phyloP scores from a whole-genome alignment of 106 monocot genomes.

The Acorus gramineus region DNA sequence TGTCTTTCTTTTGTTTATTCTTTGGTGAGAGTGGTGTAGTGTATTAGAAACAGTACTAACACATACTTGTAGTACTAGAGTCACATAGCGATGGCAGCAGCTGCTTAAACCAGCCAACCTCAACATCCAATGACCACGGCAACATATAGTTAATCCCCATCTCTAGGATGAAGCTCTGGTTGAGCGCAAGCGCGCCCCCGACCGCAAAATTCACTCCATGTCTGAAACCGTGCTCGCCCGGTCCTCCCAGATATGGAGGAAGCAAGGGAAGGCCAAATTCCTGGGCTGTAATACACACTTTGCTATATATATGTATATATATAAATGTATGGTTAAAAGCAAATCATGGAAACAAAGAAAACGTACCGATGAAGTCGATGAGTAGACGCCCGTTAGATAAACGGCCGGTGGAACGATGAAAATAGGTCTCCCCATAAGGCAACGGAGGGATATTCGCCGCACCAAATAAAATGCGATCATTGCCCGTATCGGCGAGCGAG shows the following conservation, averaged over 20 bases:
- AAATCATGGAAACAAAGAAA: too few species aligned
- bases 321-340: background rate
- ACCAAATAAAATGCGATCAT: background rate
- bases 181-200: conserved; percentile 22
- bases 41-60: too few species aligned
- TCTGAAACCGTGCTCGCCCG: background rate
- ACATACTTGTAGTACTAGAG: background rate
- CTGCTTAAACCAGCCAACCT: conserved; percentile 26
- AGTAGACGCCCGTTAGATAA: conserved; percentile 4
- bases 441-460: background rate
- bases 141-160: background rate
- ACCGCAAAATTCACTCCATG: conserved; percentile 29
- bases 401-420: conserved; percentile 5
- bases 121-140: conserved; percentile 7
- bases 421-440: conserved; percentile 7
- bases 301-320: background rate
- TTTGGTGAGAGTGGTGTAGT: too few species aligned
- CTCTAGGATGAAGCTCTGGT: conserved; percentile 3
- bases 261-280: conserved; percentile 25
- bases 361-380: conserved; percentile 21
- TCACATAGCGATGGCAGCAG: conserved; percentile 18
- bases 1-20: too few species aligned
- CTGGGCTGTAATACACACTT: conserved; percentile 15
- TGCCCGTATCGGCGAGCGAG: background rate
- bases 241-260: conserved; percentile 21